A percentile compares a stretch with the other conserved stretches of the same genome.
phyloP scores from a whole-genome alignment of 225 moss, liverwort and hornwort species.

The Polytrichum formosum region DNA sequence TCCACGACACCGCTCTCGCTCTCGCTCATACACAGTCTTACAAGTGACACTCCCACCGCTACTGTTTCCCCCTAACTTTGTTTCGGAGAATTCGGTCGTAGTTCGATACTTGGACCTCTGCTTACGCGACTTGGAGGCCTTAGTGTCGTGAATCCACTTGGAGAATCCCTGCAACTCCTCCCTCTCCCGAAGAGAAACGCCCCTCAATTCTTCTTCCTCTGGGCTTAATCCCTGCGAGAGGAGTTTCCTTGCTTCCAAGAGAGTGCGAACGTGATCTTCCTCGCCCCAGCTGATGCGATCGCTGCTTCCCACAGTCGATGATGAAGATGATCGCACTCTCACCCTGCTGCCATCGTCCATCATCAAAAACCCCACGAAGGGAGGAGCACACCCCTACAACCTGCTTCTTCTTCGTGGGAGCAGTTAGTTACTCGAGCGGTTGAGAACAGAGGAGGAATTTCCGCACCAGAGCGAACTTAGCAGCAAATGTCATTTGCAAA shows the following conservation, averaged over 20 bases:
- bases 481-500: too few species aligned
- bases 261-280: not conserved
- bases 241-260: not conserved
- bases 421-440: too few species aligned
- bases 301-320: not conserved
- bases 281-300: slow-evolving; percentile 5
- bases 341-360: too few species aligned
- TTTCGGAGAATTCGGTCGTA: not conserved
- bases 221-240: not conserved
- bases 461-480: too few species aligned
- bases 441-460: too few species aligned
- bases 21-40: slow-evolving; percentile 2
- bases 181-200: not conserved
- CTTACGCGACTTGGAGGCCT: not conserved
- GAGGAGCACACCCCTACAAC: too few species aligned
- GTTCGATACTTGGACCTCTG: not conserved
- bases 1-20: slow-evolving; percentile 4
- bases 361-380: too few species aligned
- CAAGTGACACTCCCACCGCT: not conserved
- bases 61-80: not conserved
- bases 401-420: too few species aligned
- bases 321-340: too few species aligned
- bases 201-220: not conserved
- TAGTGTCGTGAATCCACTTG: slow-evolving; percentile 5
- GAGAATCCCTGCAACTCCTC: slow-evolving; percentile 7